These are phyloP conservation scores for Amorphotheca resinae DNA, from an alignment of 495 filamentous ascomycete genomes.

Conservation along the genomic window DNA sequence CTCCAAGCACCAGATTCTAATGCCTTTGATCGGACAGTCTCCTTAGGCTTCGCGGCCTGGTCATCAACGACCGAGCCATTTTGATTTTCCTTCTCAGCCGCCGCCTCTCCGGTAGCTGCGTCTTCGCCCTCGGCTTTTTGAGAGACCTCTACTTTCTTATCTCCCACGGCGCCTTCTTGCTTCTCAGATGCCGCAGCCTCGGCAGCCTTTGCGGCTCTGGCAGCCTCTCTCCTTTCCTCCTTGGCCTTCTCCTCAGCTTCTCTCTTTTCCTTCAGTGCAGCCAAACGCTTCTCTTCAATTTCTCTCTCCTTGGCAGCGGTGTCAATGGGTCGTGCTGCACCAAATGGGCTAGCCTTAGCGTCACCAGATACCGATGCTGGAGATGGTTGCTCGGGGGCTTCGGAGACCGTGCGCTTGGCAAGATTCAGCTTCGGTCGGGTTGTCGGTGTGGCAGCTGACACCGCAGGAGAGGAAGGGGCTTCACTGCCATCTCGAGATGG, in stretches of 20 bases:
- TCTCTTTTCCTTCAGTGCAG: conserved; percentile 64
- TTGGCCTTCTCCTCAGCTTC: conserved; percentile 80
- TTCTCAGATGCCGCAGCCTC: conserved; percentile 38
- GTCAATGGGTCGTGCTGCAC: conserved; percentile 80
- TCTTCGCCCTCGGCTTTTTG: conserved; percentile 46
- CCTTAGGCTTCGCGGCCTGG: conserved; percentile 32
- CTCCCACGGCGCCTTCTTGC: conserved; percentile 24
- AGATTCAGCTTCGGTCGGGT: conserved; percentile 71
- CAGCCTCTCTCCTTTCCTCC: conserved; percentile 53
- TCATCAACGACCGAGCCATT: conserved; percentile 26
- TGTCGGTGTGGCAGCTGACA: conserved; percentile 35
- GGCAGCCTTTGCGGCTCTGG: conserved; percentile 45
- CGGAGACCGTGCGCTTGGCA: conserved; percentile 76
- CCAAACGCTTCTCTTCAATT: conserved; percentile 74
- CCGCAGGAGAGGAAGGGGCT: conserved; percentile 50
- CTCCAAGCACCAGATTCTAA: conserved; percentile 41
- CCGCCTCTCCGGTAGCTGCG: conserved; percentile 34
- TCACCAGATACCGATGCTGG: conserved; percentile 39
- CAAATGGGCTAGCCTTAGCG: conserved; percentile 82
- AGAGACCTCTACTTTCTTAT: conserved; percentile 52
- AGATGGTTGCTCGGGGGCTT: conserved; percentile 41
- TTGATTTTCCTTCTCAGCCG: conserved; percentile 29
- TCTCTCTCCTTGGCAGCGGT: conserved; percentile 77
- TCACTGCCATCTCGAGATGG: conserved; percentile 22
- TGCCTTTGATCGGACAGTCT: conserved; percentile 28